Percentiles rank a stretch among this genome's conserved stretches.
These are phyloP conservation scores for Pleoardoris graminearum DNA, from an alignment of 2,329 filamentous ascomycete genomes.

Conservation along the genomic window DNA sequence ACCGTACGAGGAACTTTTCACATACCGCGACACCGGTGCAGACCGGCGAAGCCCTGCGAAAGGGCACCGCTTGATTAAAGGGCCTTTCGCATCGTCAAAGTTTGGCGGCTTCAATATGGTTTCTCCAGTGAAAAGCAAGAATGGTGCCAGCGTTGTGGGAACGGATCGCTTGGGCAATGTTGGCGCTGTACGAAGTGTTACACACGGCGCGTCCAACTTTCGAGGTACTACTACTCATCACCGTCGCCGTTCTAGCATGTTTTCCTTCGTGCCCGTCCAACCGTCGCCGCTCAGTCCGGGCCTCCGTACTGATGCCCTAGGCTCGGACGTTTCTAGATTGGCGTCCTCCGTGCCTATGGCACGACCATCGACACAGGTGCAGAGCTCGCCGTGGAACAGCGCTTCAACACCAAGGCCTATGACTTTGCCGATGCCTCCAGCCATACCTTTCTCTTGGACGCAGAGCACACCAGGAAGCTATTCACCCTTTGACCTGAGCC, in stretches of 20 bases:
- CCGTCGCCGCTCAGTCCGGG: constrained; percentile 9
- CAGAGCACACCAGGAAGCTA: background rate
- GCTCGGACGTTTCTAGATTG: constrained; percentile 4
- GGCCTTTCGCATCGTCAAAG: background rate
- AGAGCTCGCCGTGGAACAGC: background rate
- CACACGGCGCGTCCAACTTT: background rate
- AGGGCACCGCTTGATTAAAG: background rate
- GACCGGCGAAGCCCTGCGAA: background rate
- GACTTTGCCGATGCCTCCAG: background rate
- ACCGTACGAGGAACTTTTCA: background rate
- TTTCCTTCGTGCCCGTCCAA: background rate
- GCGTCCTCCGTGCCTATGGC: background rate
- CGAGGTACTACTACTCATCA: background rate
- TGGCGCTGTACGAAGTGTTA: background rate
- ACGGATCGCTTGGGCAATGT: background rate
- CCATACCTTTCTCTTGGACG: background rate
- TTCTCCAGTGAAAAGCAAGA: background rate
- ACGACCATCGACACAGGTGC: background rate
- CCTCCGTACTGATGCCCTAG: background rate
- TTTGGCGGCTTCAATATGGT: background rate
- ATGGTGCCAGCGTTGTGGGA: no score
- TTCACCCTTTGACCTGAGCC: background rate
- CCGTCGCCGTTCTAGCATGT: background rate
- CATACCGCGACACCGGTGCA: background rate
- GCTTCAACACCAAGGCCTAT: background rate